Base-by-base conservation (phyloP, 495 filamentous ascomycete genomes). In the Astrocystis sublimbata region DNA sequence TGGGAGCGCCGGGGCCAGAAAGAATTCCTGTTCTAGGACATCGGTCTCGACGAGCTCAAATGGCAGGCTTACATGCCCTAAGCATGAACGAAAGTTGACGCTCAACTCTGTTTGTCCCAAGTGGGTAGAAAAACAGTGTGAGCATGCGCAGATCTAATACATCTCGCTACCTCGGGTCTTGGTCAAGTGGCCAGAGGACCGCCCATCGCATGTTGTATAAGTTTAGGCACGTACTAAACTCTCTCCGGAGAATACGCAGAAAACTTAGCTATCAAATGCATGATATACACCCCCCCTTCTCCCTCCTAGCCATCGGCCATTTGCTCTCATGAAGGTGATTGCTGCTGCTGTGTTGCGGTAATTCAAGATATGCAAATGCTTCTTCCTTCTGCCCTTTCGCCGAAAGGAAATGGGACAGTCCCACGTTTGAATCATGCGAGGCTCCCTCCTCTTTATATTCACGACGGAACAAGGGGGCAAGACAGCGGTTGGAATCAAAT, bases 71-170 rank as follows among this genome's bases (percentile, higher is more conserved):
- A 19, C 42, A 8, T 41, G 17, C 4, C 36, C 31, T 24, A 38
- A 45, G 8, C 30, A 31, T 19, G 10, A 61, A 46, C 26, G 38
- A 21, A 61, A 51, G 59, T 31, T 41, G 50, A 46, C 38, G 59
- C 38, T 38, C 23, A 45, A 43, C 51, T 23, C 58, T 62, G 30
- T 61, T 61, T 54, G 50, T 54, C 60, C 60, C 60, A 62, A 62
- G 60, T 62, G 60, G 60, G 59, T 61, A 54, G 47, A 61, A 61
- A 24, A 62, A 62, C 42, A 56, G 38, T 55, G 19, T 40, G 28
- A 62, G 60, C 50, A 56, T 38, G 41, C 38, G 30, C 38, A 38
- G 36, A 56, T 19, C 40, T 55, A 40, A 47, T 28, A 55, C 31
- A 46, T 35, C 35, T 52, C 30, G 23, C 42, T 56, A 49, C 50